Percentiles rank a stretch among this genome's conserved stretches.
Conservation (phyloP, 805 yeast genomes). For the Suhomyces sp. region DNA sequence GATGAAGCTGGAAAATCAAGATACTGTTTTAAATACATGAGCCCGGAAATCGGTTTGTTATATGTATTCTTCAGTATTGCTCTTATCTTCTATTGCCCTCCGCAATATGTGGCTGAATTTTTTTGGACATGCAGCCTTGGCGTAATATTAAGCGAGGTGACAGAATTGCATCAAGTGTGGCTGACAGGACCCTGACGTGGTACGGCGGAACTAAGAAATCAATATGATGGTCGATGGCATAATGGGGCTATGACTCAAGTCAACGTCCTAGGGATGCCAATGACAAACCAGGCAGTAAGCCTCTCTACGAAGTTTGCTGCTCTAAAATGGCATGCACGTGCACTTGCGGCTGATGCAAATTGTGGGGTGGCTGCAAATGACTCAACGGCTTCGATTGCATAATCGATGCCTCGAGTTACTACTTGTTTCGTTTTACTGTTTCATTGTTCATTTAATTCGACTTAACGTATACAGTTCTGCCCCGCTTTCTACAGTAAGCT, state of each 20-base stretch:
- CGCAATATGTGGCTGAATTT: not conserved
- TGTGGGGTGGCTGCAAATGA: not conserved
- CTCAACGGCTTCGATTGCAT: not conserved
- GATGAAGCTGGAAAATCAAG: not conserved
- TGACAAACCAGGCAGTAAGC: no score
- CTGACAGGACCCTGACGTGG: not conserved
- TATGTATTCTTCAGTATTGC: not conserved
- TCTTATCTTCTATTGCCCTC: not conserved
- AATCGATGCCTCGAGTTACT: not conserved
- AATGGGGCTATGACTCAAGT: no score
- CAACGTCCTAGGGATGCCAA: no score
- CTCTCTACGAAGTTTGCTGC: no score
- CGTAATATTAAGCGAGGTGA: not conserved
- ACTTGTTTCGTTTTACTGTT: not conserved
- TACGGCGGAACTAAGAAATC: not conserved
- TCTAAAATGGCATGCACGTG: not conserved
- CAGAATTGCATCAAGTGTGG: not conserved
- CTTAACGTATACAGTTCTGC: not conserved
- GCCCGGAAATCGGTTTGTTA: not conserved
- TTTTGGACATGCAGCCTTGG: not conserved
- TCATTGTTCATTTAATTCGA: not conserved
- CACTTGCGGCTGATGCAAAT: not conserved
- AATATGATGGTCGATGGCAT: not conserved
- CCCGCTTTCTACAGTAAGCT: constrained; percentile 10
- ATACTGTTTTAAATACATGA: not conserved